These are phyloP conservation scores for Fusarium sp. DNA, from an alignment of 2,329 filamentous ascomycete species.

Conservation along the genomic window DNA sequence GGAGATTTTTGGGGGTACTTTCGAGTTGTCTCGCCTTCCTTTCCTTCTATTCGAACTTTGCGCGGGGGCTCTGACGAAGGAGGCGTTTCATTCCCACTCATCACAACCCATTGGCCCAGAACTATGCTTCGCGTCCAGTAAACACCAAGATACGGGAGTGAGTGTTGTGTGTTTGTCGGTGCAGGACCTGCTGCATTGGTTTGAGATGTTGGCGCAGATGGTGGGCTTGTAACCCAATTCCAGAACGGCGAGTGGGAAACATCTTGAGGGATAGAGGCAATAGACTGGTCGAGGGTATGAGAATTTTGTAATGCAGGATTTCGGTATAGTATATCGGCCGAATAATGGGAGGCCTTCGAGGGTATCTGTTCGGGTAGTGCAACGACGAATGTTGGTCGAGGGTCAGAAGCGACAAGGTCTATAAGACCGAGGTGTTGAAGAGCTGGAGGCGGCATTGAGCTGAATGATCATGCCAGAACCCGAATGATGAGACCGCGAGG, in stretches of 20 bases:
- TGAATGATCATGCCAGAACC: conserved; percentile 9
- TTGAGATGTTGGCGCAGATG: conserved; percentile 14
- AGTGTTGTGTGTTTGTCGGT: conserved; percentile 40
- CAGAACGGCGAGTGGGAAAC: conserved; percentile 53
- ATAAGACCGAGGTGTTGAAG: conserved; percentile 51
- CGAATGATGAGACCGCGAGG: not conserved
- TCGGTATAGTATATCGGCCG: conserved; percentile 50
- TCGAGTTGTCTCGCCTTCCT: conserved; percentile 34
- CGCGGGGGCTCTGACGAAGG: conserved; percentile 49
- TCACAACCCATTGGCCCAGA: conserved; percentile 53
- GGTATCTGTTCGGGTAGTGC: conserved; percentile 30
- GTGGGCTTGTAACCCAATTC: conserved; percentile 53
- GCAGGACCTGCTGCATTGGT: conserved; percentile 3
- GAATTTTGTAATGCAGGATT: conserved; percentile 54
- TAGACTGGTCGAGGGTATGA: conserved; percentile 48
- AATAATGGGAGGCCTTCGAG: conserved; percentile 5
- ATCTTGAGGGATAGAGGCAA: conserved; percentile 49
- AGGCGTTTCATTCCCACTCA: conserved; percentile 55
- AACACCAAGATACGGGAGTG: conserved; percentile 50
- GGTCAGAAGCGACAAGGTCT: conserved; percentile 57
- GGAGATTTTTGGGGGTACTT: conserved; percentile 41
- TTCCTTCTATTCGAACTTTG: conserved; percentile 49
- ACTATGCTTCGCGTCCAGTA: conserved; percentile 56
- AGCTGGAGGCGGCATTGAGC: conserved; percentile 43
- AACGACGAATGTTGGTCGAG: conserved; percentile 58